phyloP scores from a whole-genome alignment of 139 green algal species.

The Pycnococcus provasolii region DNA sequence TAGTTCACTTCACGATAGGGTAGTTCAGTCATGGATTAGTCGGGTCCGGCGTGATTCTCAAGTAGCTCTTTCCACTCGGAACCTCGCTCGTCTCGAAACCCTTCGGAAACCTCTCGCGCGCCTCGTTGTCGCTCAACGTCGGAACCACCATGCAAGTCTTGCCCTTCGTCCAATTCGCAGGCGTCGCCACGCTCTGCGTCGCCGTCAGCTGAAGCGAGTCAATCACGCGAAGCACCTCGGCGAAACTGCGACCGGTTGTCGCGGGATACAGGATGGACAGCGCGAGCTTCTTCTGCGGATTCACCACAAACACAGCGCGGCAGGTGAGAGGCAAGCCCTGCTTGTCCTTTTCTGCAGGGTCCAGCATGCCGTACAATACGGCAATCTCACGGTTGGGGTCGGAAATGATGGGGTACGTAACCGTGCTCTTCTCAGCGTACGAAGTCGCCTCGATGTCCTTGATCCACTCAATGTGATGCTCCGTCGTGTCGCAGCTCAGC shows the following conservation, averaged over 20 bases:
- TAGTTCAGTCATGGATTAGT: neutral
- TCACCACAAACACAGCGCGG: constrained; percentile 55
- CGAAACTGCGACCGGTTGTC: constrained; percentile 59
- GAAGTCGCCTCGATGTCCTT: constrained; percentile 55
- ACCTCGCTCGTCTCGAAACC: constrained; percentile 19
- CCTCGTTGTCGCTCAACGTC: constrained; percentile 41
- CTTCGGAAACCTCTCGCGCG: constrained; percentile 35
- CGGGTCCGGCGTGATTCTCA: constrained; percentile 27
- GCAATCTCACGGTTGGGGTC: constrained; percentile 48
- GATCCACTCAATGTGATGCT: constrained; percentile 55
- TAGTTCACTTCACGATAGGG: neutral
- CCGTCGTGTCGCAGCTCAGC: constrained; percentile 46
- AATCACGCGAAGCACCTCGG: constrained; percentile 54
- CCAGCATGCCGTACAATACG: constrained; percentile 51
- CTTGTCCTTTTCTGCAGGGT: constrained; percentile 54
- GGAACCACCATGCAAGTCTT: constrained; percentile 45
- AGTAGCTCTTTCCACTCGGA: constrained; percentile 32
- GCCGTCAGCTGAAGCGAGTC: constrained; percentile 58
- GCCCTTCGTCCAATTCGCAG: constrained; percentile 50
- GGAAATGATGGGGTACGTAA: constrained; percentile 59
- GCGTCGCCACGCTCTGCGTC: constrained; percentile 48
- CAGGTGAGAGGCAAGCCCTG: constrained; percentile 44
- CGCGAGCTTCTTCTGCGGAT: constrained; percentile 58
- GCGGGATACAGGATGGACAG: constrained; percentile 56
- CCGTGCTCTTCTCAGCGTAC: constrained; percentile 20